These are phyloP conservation scores for Xylogone sp. DNA, from an alignment of 2,329 filamentous ascomycete species.

Conservation along the genomic window DNA sequence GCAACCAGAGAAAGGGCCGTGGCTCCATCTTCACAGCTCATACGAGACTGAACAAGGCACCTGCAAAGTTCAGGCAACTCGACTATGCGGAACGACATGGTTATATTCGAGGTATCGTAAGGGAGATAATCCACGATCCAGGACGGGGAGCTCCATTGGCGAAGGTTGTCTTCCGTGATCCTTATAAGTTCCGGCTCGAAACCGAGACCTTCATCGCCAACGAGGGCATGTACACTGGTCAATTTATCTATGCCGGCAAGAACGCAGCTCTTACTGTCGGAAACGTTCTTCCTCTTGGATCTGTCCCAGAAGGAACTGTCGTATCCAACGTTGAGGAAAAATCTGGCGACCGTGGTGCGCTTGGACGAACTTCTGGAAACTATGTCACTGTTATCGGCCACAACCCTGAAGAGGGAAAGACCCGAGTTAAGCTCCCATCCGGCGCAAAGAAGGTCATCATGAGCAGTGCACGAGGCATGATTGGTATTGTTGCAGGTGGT, in stretches of 20 bases:
- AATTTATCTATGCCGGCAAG: conserved; percentile 99
- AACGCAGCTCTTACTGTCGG: conserved; percentile 94
- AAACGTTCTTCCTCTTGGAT: conserved; percentile 92
- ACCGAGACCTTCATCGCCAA: conserved; percentile 99
- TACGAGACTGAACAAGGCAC: conserved; percentile 90
- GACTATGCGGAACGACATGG: conserved; percentile 97
- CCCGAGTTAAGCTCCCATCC: conserved; percentile 97
- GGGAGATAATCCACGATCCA: conserved; percentile 97
- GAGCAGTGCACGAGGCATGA: conserved; percentile 93
- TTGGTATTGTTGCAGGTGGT: conserved; percentile 98
- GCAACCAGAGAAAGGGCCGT: conserved; percentile 75
- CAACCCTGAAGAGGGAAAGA: conserved; percentile 99
- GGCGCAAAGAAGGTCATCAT: conserved; percentile 99
- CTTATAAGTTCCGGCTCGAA: conserved; percentile 96
- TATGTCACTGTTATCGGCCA: conserved; percentile 98
- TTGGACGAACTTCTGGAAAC: conserved; percentile 97
- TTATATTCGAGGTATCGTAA: conserved; percentile 95
- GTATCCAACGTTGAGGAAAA: conserved; percentile 99
- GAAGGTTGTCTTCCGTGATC: conserved; percentile 94
- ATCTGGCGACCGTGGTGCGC: conserved; percentile 90
- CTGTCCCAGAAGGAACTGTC: conserved; percentile 98
- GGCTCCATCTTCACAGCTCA: conserved; percentile 75
- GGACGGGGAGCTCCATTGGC: conserved; percentile 97
- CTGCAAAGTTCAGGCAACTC: conserved; percentile 93
- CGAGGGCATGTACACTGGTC: conserved; percentile 99